These are phyloP conservation scores for Nasturtium officinale DNA, from an alignment of 345 rosid genomes.

Conservation along the genomic window DNA sequence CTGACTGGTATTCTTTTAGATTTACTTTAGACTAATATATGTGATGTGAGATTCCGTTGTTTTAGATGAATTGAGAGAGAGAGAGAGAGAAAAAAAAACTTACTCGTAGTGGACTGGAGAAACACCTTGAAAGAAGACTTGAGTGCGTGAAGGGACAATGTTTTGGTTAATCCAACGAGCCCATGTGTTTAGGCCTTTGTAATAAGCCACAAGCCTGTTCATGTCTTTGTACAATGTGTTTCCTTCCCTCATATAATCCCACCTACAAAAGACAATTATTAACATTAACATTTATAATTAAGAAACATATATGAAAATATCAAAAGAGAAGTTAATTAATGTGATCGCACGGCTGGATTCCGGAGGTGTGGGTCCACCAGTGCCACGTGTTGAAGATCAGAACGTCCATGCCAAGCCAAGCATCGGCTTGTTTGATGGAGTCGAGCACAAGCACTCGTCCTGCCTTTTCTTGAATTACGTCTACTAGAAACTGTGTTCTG, in stretches of 20 bases:
- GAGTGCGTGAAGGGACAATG: constrained; percentile 64
- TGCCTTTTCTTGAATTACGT: constrained; percentile 49
- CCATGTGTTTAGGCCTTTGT: constrained; percentile 91
- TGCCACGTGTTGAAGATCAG: constrained; percentile 91
- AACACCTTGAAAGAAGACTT: constrained; percentile 80
- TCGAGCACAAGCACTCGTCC: constrained; percentile 73
- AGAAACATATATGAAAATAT: not conserved
- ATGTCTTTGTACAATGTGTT: constrained; percentile 65
- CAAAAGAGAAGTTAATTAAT: not conserved
- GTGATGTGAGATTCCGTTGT: not conserved
- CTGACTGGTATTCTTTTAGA: too few species aligned
- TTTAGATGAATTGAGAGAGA: not conserved
- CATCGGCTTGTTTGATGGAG: constrained; percentile 60
- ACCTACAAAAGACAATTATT: constrained; percentile 48
- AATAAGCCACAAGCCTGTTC: constrained; percentile 80
- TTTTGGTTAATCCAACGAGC: constrained; percentile 81
- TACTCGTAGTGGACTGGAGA: constrained; percentile 93
- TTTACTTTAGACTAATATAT: too few species aligned
- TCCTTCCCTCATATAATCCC: constrained; percentile 75
- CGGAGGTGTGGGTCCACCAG: constrained; percentile 89
- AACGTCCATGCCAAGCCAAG: constrained; percentile 89
- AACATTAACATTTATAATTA: not conserved
- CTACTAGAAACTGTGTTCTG: constrained; percentile 70
- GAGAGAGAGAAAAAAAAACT: constrained; percentile 35
- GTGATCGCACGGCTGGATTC: constrained; percentile 64